Conservation (phyloP, 352 stramenopile species). For the Phytophthora pinifolia region DNA sequence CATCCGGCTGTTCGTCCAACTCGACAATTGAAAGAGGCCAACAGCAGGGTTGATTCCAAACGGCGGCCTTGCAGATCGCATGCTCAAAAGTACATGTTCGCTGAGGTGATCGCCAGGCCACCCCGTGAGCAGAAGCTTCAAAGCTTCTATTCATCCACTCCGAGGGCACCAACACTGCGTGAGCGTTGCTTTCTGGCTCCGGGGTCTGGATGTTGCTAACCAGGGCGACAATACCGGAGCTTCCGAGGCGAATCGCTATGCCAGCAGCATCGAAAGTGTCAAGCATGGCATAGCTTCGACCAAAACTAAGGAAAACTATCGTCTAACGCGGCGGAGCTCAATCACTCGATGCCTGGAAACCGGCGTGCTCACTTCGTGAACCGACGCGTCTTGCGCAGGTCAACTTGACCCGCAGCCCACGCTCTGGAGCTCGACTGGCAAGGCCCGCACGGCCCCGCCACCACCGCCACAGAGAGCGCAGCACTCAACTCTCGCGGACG, state of each 20-base stretch:
- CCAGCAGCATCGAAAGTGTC: background rate
- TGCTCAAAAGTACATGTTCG: background rate
- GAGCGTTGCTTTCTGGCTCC: constrained; percentile 21
- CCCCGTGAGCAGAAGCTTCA: too few species aligned
- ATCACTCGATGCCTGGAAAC: constrained; percentile 6
- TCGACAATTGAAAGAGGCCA: too few species aligned
- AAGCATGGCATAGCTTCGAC: constrained; percentile 14
- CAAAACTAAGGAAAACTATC: constrained; percentile 2
- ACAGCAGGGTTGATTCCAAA: background rate
- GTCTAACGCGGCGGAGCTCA: constrained; percentile 7
- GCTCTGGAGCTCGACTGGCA: constrained; percentile 13
- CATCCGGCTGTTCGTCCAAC: too few species aligned
- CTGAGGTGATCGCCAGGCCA: background rate
- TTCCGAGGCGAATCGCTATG: background rate
- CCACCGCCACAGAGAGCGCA: background rate
- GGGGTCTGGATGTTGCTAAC: constrained; percentile 15
- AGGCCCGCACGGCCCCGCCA: constrained; percentile 8
- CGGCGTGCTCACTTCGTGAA: constrained; percentile 30
- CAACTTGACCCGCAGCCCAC: constrained; percentile 3
- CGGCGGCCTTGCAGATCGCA: background rate
- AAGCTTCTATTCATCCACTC: constrained; percentile 8
- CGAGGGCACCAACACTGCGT: constrained; percentile 19
- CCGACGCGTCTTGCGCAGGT: constrained; percentile 16
- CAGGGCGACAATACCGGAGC: constrained; percentile 16
- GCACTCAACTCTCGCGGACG: constrained; percentile 1